Evolutionary conservation across 2,329 filamentous ascomycete genomes (phyloP).

Genomic region (Ascochyta koolunga): DNA sequence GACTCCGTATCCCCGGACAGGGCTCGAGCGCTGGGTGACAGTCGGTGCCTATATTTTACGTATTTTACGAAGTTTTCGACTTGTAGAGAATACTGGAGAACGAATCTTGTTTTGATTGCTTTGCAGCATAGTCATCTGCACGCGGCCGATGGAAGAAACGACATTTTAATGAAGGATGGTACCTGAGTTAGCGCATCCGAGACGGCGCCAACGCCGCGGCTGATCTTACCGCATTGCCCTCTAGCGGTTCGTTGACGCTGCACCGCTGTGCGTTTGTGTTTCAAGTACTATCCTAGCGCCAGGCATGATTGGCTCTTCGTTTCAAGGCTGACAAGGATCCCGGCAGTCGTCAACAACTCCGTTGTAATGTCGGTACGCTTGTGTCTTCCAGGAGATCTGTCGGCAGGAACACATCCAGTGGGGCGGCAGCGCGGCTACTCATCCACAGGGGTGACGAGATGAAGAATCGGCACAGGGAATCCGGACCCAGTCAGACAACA

Average conservation of each 20-base stretch:
- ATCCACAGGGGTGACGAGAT: constrained; percentile 20
- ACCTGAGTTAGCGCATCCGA: constrained; percentile 40
- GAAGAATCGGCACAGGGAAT: constrained; percentile 18
- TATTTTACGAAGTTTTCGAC: constrained; percentile 15
- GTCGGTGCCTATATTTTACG: constrained; percentile 1
- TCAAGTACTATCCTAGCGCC: constrained; percentile 34
- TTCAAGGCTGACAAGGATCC: constrained; percentile 30
- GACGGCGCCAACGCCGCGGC: constrained; percentile 36
- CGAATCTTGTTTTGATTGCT: constrained; percentile 16
- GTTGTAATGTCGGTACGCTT: constrained; percentile 23
- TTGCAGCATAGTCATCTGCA: constrained; percentile 14
- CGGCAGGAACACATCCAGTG: constrained; percentile 32
- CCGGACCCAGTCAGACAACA: constrained; percentile 24
- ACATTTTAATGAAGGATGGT: constrained; percentile 37
- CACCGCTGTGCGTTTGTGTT: constrained; percentile 32
- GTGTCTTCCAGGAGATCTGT: constrained; percentile 27
- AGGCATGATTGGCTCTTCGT: constrained; percentile 32
- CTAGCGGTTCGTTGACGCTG: constrained; percentile 28
- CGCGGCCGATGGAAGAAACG: constrained; percentile 8
- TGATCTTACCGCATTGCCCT: constrained; percentile 20
- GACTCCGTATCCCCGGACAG: constrained; percentile 10
- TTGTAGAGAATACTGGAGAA: too few relatives aligned
- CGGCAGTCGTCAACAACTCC: constrained; percentile 25
- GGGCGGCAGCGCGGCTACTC: constrained; percentile 23
- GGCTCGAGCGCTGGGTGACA: constrained; percentile 9